Evolutionary conservation across 2,329 filamentous ascomycete species (phyloP).

Genomic region (Pestalotiopsis sp.): DNA sequence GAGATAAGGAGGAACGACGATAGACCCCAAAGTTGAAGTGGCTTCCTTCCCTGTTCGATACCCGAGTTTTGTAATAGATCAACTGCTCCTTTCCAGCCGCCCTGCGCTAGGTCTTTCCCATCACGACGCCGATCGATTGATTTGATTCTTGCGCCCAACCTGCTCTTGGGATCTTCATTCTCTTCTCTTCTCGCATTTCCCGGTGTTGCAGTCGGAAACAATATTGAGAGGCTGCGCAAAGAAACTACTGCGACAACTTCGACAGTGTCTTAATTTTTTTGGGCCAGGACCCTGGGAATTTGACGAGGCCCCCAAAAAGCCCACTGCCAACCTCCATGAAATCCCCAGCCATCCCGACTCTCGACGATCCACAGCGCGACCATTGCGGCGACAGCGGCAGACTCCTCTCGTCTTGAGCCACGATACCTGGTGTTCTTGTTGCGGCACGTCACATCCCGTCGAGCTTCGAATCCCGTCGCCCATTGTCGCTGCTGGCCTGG

Average conservation of each 20-base stretch:
- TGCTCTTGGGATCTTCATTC: neutral
- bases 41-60: neutral
- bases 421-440: conserved; percentile 12
- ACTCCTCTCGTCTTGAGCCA: conserved; percentile 13
- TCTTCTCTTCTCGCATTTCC: neutral
- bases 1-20: neutral
- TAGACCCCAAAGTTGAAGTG: neutral
- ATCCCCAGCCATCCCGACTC: conserved; percentile 26
- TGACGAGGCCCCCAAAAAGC: neutral
- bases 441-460: conserved; percentile 7
- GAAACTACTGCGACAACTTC: conserved; percentile 11
- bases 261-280: neutral
- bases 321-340: conserved; percentile 22
- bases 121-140: conserved; percentile 7
- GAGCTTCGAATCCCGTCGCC: neutral
- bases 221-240: conserved; percentile 21
- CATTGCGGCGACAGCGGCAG: conserved; percentile 1
- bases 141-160: conserved; percentile 4
- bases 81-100: conserved; percentile 1
- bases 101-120: neutral
- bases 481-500: conserved; percentile 8
- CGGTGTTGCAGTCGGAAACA: conserved; percentile 12
- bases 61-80: conserved; percentile 1
- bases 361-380: conserved; percentile 16
- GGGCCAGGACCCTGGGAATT: conserved; percentile 5